Evolutionary conservation across 257 asterid genomes (phyloP), one percentile per base, ranked within the genome.

Genomic region (Capsicum pubescens): DNA sequence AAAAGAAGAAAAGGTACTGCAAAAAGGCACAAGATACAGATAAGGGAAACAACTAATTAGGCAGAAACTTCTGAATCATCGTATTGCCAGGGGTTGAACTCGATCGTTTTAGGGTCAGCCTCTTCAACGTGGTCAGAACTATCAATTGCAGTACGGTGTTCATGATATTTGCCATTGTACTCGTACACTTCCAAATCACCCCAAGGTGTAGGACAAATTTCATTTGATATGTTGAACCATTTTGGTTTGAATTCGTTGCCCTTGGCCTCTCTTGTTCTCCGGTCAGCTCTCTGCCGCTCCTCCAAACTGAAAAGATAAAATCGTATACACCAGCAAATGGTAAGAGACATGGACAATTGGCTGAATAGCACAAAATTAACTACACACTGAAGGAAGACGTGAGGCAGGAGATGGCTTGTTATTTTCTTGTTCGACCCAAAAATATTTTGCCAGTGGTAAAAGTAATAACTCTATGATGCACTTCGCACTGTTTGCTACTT

Each of bases 11-110:
- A 54, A 77, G 50, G 81, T 77, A 26, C 17, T 1, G 48, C 48
- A 26, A 77, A 76, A 72, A 54, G 8, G 7, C 15, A 76, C 64
- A 77, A 26, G 48, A 77, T 14, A 77, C 64, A 54, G 32, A 26
- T 55, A 26, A 77, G 81, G 54, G 26, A 35, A 77, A 77, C 64
- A 50, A 26, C 81, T 54, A 39, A 81, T 61, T 81, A 61, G 21
- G 74, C 61, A 58, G 57, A 39, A 55, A 13, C 82, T n/a, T 36
- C 80, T 55, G 81, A 83, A 85, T 90, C 87, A 67, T 90, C 89
- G 84, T 91, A 97, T 88, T 95, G 96, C 99, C 99, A 97, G 6
- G 99, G 99, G 81, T 93, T 90, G 84, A 97, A 97, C 85, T 95
- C 97, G 9, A 50, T 86, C 19, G 93, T 91, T 85, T 90, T 85